Conservation (phyloP, 805 yeast species). For the Saturnispora halmiae region DNA sequence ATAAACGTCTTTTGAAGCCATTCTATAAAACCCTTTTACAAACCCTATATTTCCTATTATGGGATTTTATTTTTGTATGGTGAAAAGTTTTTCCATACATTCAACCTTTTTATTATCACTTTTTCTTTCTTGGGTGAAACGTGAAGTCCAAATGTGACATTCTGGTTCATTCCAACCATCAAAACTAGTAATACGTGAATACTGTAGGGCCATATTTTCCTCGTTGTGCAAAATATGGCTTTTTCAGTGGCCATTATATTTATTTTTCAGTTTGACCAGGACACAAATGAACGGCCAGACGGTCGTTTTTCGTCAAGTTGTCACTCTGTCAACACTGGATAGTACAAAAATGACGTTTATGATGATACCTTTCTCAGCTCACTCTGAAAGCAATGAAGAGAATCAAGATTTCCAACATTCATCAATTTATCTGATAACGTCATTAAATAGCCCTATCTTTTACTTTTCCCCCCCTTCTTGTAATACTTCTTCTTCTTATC, state of each 20-base stretch:
- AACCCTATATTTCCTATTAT: background rate
- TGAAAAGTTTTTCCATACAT: background rate
- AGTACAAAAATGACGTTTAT: slow-evolving; percentile 22
- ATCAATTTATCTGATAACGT: slow-evolving; percentile 30
- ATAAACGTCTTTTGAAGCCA: slow-evolving; percentile 10
- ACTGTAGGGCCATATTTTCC: too few species aligned
- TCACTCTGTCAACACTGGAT: background rate
- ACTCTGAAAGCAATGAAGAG: slow-evolving; percentile 49
- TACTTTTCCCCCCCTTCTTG: background rate
- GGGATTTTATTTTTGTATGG: too few species aligned
- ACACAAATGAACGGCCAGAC: too few species aligned
- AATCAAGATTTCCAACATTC: slow-evolving; percentile 40
- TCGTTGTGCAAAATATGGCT: too few species aligned
- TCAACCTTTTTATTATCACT: too few species aligned
- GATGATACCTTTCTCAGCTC: slow-evolving; percentile 53
- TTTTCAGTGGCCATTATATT: too few species aligned
- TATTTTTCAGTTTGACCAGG: too few species aligned
- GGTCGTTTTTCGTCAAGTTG: too few species aligned
- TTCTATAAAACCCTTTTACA: background rate
- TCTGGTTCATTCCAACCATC: too few species aligned
- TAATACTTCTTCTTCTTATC: background rate
- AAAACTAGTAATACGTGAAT: too few species aligned
- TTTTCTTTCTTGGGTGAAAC: too few species aligned
- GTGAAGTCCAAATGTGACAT: too few species aligned
- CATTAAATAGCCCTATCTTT: background rate